Evolutionary conservation across 768 basidiomycete species (phyloP), one percentile per base, ranked within the genome.

Genomic region (Boletus rufocinnamomeus): DNA sequence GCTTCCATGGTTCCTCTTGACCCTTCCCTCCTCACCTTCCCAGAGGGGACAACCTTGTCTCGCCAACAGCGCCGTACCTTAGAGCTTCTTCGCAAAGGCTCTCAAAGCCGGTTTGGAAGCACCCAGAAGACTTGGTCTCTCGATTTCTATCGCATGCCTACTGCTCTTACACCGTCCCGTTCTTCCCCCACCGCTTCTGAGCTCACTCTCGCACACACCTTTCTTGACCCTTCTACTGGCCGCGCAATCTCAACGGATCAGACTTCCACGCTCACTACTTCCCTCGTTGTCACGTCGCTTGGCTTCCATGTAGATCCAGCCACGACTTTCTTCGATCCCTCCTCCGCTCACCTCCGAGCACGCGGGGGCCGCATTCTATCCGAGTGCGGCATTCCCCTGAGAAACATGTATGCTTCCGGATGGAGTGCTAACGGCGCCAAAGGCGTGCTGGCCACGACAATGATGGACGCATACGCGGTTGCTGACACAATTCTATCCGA

Each of bases 401-500:
- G 77, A 38, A 84, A 84, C 57, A 78, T 95, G n/a, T 99, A 97
- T 69, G 89, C 93, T 2, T 88, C 91, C 2, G 96, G 96, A 11
- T 99, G 97, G 97, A 88, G 93, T 2, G 88, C 93, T 2, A 86
- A 83, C 4, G 96, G 96, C 37, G 95, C 97, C 0, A 87, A 84
- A 52, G 95, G 95, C 11, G 95, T 98, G 14, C 79, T 98, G 46
- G 95, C 93, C 2, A 80, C 87, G 4, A 97, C 97, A 35, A 94
- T 99, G 94, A 85, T 93, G 73, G 83, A 97, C 69, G 91, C 95
- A 23, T 93, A 94, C 68, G 80, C 81, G 3, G 85, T 92, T 3
- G 88, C 91, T 2, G 85, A 89, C 40, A 76, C 81, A 0, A 82
- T 98, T 52, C 60, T 93, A 2, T 73, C 76, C 2, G 94, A 95